These are phyloP conservation scores for Gynandropsis gynandra DNA, from an alignment of 345 rosid genomes.

Conservation along the genomic window DNA sequence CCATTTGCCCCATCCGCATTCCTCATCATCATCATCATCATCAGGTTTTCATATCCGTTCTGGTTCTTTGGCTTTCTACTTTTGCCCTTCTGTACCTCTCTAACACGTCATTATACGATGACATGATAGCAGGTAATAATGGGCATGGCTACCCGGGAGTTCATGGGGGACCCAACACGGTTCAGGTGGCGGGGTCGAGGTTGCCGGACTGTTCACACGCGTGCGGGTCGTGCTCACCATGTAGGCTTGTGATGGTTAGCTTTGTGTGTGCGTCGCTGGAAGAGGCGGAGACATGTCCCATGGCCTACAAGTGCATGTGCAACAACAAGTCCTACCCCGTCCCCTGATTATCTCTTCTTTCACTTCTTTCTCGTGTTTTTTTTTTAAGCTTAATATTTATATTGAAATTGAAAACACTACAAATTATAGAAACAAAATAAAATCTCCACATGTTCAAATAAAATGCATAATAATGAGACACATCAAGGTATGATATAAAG, in stretches of 20 bases:
- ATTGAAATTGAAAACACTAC: too few relatives aligned
- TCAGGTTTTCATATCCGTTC: slow-evolving; percentile 35
- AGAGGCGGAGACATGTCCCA: slow-evolving; percentile 96
- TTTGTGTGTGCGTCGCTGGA: slow-evolving; percentile 71
- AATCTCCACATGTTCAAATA: too few relatives aligned
- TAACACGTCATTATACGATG: slow-evolving; percentile 13
- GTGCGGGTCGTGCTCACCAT: slow-evolving; percentile 87
- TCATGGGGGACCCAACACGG: slow-evolving; percentile 45
- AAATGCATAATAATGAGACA: too few relatives aligned
- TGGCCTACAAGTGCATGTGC: slow-evolving; percentile 97
- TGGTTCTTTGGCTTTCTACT: not conserved
- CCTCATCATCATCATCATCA: slow-evolving; percentile 4
- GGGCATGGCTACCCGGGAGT: not conserved
- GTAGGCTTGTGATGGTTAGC: slow-evolving; percentile 89
- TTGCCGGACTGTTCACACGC: slow-evolving; percentile 89
- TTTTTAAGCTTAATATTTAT: too few relatives aligned
- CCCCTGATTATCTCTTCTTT: slow-evolving; percentile 29
- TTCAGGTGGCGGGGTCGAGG: slow-evolving; percentile 76
- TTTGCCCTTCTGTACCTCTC: not conserved
- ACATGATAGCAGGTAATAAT: not conserved
- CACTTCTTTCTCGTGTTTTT: too few relatives aligned
- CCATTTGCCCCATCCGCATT: slow-evolving; percentile 9
- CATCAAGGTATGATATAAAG: too few relatives aligned
- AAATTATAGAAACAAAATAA: too few relatives aligned
- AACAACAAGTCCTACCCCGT: slow-evolving; percentile 78